Conservation (phyloP, 2,329 filamentous ascomycete species). For the Madurella mycetomatis region DNA sequence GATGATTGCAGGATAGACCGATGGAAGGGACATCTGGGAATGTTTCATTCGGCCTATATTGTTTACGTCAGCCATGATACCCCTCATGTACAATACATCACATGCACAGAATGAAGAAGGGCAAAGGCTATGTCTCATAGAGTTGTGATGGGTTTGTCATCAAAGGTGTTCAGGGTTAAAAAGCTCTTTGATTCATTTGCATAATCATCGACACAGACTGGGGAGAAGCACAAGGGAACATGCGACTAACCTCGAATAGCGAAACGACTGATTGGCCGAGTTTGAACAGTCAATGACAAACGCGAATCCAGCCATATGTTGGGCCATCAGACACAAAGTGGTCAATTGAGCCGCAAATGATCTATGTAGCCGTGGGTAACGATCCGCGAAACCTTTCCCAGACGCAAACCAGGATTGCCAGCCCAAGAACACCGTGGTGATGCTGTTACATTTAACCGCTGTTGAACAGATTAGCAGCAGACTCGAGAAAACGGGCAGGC, state of each 20-base stretch:
- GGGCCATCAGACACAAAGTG: constrained; percentile 29
- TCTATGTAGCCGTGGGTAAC: constrained; percentile 43
- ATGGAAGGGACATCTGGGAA: constrained; percentile 12
- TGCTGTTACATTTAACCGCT: constrained; percentile 50
- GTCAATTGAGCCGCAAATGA: constrained; percentile 44
- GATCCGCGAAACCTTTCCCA: constrained; percentile 41
- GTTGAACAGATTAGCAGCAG: constrained; percentile 36
- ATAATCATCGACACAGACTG: constrained; percentile 49
- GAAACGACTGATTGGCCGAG: constrained; percentile 1
- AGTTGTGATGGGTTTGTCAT: constrained; percentile 55
- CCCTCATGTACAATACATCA: constrained; percentile 20
- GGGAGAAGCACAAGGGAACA: constrained; percentile 20
- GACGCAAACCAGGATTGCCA: constrained; percentile 40
- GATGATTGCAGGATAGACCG: constrained; percentile 10
- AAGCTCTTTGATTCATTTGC: constrained; percentile 56
- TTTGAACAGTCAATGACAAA: constrained; percentile 9
- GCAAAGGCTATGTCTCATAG: constrained; percentile 48
- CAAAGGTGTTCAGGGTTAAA: constrained; percentile 60
- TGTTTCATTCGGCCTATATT: constrained; percentile 12
- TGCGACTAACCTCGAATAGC: constrained; percentile 43
- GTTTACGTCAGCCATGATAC: constrained; percentile 38
- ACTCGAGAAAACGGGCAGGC: neutral
- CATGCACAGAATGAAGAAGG: constrained; percentile 18
- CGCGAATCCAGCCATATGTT: neutral
- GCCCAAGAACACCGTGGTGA: constrained; percentile 37